Percentiles rank a stretch among this genome's conserved stretches.
Evolutionary conservation across 169 alveolate species (phyloP).

Genomic region (Plasmodium adleri): DNA sequence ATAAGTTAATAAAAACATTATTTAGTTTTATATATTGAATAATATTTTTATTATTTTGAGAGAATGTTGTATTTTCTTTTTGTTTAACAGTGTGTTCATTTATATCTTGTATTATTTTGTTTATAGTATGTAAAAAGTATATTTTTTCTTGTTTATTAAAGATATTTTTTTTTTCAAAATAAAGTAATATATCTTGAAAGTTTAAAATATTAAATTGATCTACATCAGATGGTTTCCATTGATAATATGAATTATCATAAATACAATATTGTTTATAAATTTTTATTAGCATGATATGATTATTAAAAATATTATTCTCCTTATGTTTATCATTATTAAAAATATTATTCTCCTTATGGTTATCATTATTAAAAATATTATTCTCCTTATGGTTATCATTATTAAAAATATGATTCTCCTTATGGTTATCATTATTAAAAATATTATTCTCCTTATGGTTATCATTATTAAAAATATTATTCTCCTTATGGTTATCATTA

Average conservation of each 20-base stretch:
- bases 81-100: not conserved
- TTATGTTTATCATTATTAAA: no score
- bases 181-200: slow-evolving; percentile 16
- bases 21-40: slow-evolving; percentile 19
- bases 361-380: no score
- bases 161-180: slow-evolving; percentile 16
- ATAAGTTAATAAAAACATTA: slow-evolving; percentile 16
- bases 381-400: no score
- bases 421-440: no score
- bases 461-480: no score
- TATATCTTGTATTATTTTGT: not conserved
- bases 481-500: no score
- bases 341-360: no score
- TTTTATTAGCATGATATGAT: not conserved
- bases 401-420: no score
- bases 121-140: not conserved
- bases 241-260: slow-evolving; percentile 9
- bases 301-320: no score
- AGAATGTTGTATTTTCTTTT: not conserved
- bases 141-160: not conserved
- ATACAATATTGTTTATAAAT: slow-evolving; percentile 27
- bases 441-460: no score
- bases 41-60: not conserved
- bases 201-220: not conserved
- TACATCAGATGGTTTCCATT: slow-evolving; percentile 4